phyloP scores from a whole-genome alignment of 345 rosid species.

The Hevea brasiliensis region DNA sequence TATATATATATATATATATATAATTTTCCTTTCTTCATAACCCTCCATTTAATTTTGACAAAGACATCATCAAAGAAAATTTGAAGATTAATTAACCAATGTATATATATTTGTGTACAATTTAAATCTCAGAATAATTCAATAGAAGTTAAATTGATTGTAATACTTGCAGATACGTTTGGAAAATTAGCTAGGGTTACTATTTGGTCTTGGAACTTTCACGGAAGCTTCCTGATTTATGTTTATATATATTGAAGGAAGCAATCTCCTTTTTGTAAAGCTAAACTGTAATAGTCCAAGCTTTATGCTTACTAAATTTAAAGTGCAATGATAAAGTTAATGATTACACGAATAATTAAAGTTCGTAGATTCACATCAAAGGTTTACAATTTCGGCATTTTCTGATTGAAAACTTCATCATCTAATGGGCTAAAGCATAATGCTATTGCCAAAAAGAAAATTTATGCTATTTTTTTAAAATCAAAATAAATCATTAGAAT shows the following conservation, averaged over 20 bases:
- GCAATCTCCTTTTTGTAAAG: constrained; percentile 35
- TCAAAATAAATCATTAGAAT: no score
- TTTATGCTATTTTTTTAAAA: background rate
- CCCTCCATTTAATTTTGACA: no score
- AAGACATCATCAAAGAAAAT: no score
- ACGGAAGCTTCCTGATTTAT: constrained; percentile 25
- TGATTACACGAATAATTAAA: constrained; percentile 19
- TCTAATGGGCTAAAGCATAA: no score
- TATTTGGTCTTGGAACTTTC: constrained; percentile 8
- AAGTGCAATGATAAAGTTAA: constrained; percentile 32
- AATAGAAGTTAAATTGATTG: no score
- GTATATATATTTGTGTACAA: no score
- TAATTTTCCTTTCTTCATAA: no score
- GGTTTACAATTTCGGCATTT: constrained; percentile 29
- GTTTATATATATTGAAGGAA: constrained; percentile 8
- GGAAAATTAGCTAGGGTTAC: background rate
- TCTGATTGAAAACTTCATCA: background rate
- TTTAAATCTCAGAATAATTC: no score
- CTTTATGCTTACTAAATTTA: constrained; percentile 24
- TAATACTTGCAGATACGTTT: no score
- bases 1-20: no score
- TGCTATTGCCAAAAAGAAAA: background rate
- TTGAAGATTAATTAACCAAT: no score
- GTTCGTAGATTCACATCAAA: constrained; percentile 16
- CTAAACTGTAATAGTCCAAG: constrained; percentile 9